Conservation (phyloP, 306 rosid genomes). For the Fragaria vesca region DNA sequence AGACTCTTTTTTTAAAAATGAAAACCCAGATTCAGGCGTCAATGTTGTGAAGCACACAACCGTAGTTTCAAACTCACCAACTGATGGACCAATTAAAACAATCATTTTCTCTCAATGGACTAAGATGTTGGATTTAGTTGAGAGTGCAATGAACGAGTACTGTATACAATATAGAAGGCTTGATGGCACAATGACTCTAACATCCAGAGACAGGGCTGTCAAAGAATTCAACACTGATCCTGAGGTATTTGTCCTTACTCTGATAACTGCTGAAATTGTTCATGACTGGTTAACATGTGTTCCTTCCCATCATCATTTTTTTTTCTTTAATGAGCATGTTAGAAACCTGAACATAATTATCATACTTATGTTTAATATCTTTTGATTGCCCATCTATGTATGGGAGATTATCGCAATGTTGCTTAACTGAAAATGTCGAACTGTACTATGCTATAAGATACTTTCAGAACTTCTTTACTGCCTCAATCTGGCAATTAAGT, state of each 20-base stretch:
- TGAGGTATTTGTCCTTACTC: conserved; percentile 64
- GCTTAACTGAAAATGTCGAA: conserved; percentile 17
- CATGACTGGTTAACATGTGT: conserved; percentile 2
- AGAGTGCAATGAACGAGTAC: conserved; percentile 47
- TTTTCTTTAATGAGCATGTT: conserved; percentile 13
- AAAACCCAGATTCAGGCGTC: conserved; percentile 39
- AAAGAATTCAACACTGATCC: conserved; percentile 76
- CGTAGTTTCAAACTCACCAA: conserved; percentile 40
- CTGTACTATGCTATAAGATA: conserved; percentile 9
- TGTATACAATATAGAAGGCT: conserved; percentile 72
- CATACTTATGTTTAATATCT: neutral
- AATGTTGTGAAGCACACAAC: conserved; percentile 43
- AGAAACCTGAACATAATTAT: conserved; percentile 4
- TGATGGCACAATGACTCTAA: conserved; percentile 85
- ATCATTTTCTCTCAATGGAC: conserved; percentile 98
- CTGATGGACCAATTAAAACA: conserved; percentile 60
- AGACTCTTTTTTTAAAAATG: conserved; percentile 36
- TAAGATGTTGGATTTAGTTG: conserved; percentile 88
- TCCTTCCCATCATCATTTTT: conserved; percentile 13
- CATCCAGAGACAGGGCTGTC: conserved; percentile 81
- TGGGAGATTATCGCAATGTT: conserved; percentile 7
- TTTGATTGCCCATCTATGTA: neutral
- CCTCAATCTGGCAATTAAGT: conserved; percentile 21
- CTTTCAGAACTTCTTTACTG: conserved; percentile 16
- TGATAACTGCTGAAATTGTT: conserved; percentile 8